Evolutionary conservation across 148 eudicot genomes (phyloP).

Genomic region (Silene latifolia): DNA sequence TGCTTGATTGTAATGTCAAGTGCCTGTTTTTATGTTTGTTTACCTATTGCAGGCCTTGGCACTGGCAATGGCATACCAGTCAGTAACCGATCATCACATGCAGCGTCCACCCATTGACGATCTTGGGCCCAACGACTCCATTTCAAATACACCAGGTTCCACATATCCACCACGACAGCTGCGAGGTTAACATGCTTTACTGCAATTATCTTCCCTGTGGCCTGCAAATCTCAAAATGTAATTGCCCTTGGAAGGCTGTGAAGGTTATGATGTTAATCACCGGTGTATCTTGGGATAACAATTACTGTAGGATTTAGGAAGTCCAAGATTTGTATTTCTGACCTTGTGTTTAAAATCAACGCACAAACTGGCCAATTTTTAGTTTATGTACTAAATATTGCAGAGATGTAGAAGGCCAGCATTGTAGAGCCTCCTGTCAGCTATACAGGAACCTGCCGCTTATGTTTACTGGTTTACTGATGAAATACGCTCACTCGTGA

Average conservation of each 20-base stretch:
- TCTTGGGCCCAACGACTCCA: constrained; percentile 43
- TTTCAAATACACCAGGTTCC: constrained; percentile 35
- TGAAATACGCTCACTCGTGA: no score
- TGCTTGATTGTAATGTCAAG: not conserved
- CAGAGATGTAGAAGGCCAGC: not conserved
- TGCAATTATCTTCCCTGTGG: not conserved
- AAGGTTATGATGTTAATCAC: not conserved
- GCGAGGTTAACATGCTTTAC: constrained; percentile 10
- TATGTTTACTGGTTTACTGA: no score
- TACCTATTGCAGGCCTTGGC: constrained; percentile 56
- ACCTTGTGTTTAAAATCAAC: not conserved
- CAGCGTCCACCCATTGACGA: constrained; percentile 78
- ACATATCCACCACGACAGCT: constrained; percentile 40
- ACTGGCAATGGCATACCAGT: constrained; percentile 74
- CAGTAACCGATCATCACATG: constrained; percentile 69
- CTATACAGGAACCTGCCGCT: not conserved
- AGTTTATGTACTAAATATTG: not conserved
- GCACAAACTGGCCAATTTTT: not conserved
- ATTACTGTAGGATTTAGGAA: not conserved
- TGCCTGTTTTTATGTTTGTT: not conserved
- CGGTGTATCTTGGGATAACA: not conserved
- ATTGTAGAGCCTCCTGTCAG: not conserved
- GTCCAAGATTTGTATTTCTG: not conserved
- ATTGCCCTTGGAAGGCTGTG: not conserved
- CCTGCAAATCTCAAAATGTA: not conserved